phyloP scores from a whole-genome alignment of 1,284 basidiomycete species.

The Cystobasidiaceae sp. region DNA sequence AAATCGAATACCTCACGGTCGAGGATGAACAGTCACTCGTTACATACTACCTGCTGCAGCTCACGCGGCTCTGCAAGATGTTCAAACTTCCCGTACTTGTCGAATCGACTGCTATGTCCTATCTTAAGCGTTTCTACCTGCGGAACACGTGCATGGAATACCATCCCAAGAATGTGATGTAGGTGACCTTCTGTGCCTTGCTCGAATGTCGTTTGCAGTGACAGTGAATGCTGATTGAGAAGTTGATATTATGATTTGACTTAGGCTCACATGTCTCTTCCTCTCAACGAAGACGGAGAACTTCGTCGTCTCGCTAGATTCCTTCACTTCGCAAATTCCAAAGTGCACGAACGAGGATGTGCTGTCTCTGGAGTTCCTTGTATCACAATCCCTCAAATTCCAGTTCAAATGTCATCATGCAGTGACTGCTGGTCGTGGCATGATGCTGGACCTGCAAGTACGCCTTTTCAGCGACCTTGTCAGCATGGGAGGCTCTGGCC shows the following conservation, averaged over 20 bases:
- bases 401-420: constrained; percentile 90
- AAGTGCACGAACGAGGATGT: constrained; percentile 50
- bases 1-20: constrained; percentile 66
- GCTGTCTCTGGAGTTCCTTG: constrained; percentile 86
- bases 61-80: constrained; percentile 74
- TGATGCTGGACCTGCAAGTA: constrained; percentile 85
- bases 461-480: constrained; percentile 38
- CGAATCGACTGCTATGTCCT: constrained; percentile 83
- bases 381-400: constrained; percentile 86
- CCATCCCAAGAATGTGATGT: constrained; percentile 99
- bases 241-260: no score
- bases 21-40: constrained; percentile 84
- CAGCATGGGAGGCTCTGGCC: no score
- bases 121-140: constrained; percentile 94
- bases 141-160: constrained; percentile 99
- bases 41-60: constrained; percentile 79
- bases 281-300: constrained; percentile 96
- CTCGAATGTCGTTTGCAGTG: no score
- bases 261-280: constrained; percentile 94
- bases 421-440: constrained; percentile 81
- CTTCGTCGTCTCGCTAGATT: constrained; percentile 76
- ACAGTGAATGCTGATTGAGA: no score
- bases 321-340: constrained; percentile 56
- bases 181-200: background rate
- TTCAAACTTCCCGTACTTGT: constrained; percentile 87